phyloP scores from a whole-genome alignment of 192 early-diverging fungal genomes.

The Geranomyces variabilis region DNA sequence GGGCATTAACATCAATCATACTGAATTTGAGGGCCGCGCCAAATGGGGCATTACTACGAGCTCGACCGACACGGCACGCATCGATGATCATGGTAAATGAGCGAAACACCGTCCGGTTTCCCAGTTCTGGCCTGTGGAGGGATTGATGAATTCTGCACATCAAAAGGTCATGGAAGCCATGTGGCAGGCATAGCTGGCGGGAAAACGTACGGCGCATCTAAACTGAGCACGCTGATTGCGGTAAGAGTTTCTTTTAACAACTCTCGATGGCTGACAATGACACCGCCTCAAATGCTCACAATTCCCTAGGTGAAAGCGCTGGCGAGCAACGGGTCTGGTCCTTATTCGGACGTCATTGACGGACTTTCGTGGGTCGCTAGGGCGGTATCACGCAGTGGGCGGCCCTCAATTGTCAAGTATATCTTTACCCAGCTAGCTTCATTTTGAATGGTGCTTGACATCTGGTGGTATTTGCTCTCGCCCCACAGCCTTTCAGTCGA shows the following conservation, averaged over 20 bases:
- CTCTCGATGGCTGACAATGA: too few relatives aligned
- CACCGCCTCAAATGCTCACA: too few relatives aligned
- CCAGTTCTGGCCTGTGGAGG: too few relatives aligned
- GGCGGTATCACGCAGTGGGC: background rate
- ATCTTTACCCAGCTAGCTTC: background rate
- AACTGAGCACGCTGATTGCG: conserved; percentile 66
- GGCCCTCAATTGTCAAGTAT: conserved; percentile 21
- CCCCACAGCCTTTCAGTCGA: conserved; percentile 69
- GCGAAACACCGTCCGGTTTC: background rate
- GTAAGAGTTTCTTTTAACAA: too few relatives aligned
- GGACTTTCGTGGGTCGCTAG: conserved; percentile 45
- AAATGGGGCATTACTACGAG: conserved; percentile 45
- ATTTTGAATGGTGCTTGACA: background rate
- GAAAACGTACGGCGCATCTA: conserved; percentile 70
- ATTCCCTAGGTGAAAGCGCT: conserved; percentile 57
- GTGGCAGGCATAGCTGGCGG: conserved; percentile 56
- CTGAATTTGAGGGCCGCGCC: conserved; percentile 92
- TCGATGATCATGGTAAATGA: conserved; percentile 1
- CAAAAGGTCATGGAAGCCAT: conserved; percentile 53
- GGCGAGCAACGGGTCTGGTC: conserved; percentile 46
- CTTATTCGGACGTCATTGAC: conserved; percentile 50
- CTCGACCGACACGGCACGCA: conserved; percentile 41
- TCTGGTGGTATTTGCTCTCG: background rate
- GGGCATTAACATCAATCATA: conserved; percentile 79
- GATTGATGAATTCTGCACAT: background rate